Evolutionary conservation across 768 basidiomycete genomes (phyloP).

Genomic region (Boletus patriciae): DNA sequence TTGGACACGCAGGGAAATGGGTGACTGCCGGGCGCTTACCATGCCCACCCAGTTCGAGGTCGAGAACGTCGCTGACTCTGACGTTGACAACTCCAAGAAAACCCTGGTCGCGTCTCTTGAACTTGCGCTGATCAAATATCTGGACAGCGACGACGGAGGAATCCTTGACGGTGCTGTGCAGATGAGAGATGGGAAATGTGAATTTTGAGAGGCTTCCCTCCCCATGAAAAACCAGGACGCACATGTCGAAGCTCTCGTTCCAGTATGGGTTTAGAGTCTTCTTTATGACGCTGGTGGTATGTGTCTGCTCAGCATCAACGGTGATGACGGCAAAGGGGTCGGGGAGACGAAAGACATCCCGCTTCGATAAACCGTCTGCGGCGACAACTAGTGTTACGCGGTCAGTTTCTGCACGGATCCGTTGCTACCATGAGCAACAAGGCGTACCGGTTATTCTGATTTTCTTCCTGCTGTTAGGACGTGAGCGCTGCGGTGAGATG

Average conservation of each 20-base stretch:
- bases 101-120: slow-evolving; percentile 97
- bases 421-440: neutral
- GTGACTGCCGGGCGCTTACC: slow-evolving; percentile 53
- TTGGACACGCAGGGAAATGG: neutral
- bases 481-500: slow-evolving; percentile 11
- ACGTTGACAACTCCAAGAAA: slow-evolving; percentile 98
- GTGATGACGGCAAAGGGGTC: slow-evolving; percentile 99
- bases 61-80: slow-evolving; percentile 84
- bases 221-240: slow-evolving; percentile 26
- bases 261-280: slow-evolving; percentile 94
- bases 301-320: slow-evolving; percentile 96
- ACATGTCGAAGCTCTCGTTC: slow-evolving; percentile 99
- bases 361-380: slow-evolving; percentile 89
- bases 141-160: slow-evolving; percentile 98
- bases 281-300: slow-evolving; percentile 96
- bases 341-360: slow-evolving; percentile 93
- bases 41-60: slow-evolving; percentile 89
- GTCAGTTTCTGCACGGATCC: slow-evolving; percentile 1
- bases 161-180: slow-evolving; percentile 84
- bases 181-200: slow-evolving; percentile 7
- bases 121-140: slow-evolving; percentile 99
- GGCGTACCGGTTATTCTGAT: slow-evolving; percentile 73
- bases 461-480: slow-evolving; percentile 54
- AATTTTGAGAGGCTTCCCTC: neutral
- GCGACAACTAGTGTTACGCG: slow-evolving; percentile 70